Evolutionary conservation across 2,329 filamentous ascomycete genomes (phyloP).

Genomic region (Colletotrichum sublineola): DNA sequence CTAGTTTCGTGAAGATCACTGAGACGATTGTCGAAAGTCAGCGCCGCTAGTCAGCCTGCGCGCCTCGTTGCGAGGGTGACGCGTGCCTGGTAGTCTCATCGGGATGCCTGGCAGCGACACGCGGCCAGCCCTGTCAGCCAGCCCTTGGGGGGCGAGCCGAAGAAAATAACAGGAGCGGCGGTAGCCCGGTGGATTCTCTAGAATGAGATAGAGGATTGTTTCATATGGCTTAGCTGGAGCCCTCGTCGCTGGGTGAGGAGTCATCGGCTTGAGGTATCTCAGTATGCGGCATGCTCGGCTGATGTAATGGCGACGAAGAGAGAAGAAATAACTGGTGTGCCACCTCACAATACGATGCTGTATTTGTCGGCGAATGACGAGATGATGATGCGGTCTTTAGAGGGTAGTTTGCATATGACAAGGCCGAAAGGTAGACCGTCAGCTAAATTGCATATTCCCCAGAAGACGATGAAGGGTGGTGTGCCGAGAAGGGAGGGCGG

Average conservation of each 20-base stretch:
- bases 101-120: background rate
- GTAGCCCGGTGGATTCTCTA: background rate
- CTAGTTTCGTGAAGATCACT: background rate
- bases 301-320: background rate
- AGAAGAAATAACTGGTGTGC: background rate
- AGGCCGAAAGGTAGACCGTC: background rate
- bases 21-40: background rate
- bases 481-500: background rate
- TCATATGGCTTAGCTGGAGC: background rate
- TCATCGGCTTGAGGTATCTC: background rate
- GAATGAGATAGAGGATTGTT: background rate
- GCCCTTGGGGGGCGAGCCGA: background rate
- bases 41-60: background rate
- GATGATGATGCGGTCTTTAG: background rate
- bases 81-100: background rate
- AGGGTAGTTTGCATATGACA: conserved; percentile 11
- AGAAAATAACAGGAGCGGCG: background rate
- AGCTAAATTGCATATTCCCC: background rate
- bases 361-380: conserved; percentile 1
- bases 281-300: background rate
- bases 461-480: background rate
- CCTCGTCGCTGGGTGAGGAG: background rate
- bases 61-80: background rate
- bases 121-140: background rate
- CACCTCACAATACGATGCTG: background rate